These are phyloP conservation scores for Prunus dulcis DNA, from an alignment of 306 rosid species.

Conservation along the genomic window DNA sequence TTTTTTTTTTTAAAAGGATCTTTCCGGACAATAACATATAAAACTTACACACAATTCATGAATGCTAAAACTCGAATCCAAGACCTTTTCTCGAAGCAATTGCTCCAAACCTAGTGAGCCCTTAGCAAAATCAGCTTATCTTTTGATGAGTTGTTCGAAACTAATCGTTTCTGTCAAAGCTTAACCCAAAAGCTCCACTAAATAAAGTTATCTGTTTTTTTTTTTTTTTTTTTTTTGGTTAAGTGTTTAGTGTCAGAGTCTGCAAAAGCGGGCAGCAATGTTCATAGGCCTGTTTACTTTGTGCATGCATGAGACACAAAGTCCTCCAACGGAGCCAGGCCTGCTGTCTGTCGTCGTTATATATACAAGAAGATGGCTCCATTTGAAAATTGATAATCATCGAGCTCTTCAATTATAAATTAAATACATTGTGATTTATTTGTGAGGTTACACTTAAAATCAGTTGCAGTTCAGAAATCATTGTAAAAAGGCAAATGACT, in stretches of 20 bases:
- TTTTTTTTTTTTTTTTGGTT: too few species aligned
- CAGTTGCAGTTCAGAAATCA: not conserved
- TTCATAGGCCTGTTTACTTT: not conserved
- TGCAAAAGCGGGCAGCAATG: not conserved
- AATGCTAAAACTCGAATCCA: too few species aligned
- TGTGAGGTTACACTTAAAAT: not conserved
- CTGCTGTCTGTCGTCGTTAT: too few species aligned
- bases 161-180: not conserved
- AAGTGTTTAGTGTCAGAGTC: not conserved
- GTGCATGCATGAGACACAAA: conserved; percentile 10
- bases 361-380: not conserved
- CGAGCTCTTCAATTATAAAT: not conserved
- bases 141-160: not conserved
- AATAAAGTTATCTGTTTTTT: not conserved
- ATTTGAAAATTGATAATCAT: not conserved
- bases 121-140: not conserved
- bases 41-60: rapidly evolving
- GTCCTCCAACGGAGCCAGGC: conserved; percentile 2
- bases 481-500: conserved; percentile 3
- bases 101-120: too few species aligned
- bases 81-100: rapidly evolving
- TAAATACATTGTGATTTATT: not conserved
- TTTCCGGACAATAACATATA: too few species aligned
- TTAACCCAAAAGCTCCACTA: not conserved
- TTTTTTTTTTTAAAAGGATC: rapidly evolving